A percentile compares a stretch with the other conserved stretches of the same genome.
Evolutionary conservation across 1,284 basidiomycete species (phyloP).

Genomic region (Rhodotorula sp.): DNA sequence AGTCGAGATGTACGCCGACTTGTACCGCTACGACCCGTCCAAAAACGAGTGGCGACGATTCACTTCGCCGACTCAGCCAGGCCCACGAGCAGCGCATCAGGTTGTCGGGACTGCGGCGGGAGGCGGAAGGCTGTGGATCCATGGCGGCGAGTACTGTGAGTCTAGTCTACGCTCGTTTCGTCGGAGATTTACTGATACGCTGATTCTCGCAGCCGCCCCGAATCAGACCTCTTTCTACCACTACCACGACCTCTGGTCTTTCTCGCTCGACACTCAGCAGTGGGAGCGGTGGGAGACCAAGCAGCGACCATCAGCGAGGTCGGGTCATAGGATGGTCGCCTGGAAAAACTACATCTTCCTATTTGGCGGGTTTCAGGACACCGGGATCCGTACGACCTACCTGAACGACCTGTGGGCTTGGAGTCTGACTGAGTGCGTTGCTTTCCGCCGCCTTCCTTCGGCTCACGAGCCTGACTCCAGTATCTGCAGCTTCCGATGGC

Average conservation of each 20-base stretch:
- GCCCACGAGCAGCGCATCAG: conserved; percentile 79
- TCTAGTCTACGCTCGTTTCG: conserved; percentile 27
- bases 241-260: conserved; percentile 71
- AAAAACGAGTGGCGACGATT: conserved; percentile 88
- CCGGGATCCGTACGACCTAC: conserved; percentile 41
- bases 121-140: conserved; percentile 72
- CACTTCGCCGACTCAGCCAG: conserved; percentile 74
- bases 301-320: conserved; percentile 72
- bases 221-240: conserved; percentile 87
- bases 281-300: conserved; percentile 93
- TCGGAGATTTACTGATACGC: not conserved
- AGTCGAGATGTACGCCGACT: conserved; percentile 42
- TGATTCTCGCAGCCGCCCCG: conserved; percentile 55
- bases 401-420: conserved; percentile 44
- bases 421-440: conserved; percentile 33
- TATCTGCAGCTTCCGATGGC: conserved; percentile 79
- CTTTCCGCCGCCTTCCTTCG: no score
- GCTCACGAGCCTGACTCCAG: not conserved
- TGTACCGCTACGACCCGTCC: conserved; percentile 75
- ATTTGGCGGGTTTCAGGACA: conserved; percentile 58
- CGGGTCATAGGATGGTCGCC: conserved; percentile 85
- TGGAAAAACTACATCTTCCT: conserved; percentile 86
- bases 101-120: conserved; percentile 67
- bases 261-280: conserved; percentile 67
- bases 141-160: conserved; percentile 56